A percentile compares a stretch with the other conserved stretches of the same genome.
Conservation (phyloP, 768 basidiomycete genomes). For the Asterophora lycoperdoides region DNA sequence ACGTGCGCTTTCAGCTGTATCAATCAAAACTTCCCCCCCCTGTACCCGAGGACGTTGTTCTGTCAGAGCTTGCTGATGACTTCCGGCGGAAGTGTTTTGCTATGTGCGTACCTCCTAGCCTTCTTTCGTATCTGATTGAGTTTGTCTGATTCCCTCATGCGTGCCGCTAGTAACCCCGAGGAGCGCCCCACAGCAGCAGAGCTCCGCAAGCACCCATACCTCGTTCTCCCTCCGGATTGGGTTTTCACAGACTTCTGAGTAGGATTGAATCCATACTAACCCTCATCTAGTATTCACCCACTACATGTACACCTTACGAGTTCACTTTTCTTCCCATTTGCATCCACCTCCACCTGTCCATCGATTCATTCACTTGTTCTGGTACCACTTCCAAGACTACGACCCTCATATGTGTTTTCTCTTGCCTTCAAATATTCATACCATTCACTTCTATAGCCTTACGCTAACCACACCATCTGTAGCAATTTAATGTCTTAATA, state of each 20-base stretch:
- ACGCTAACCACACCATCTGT: slow-evolving; percentile 33
- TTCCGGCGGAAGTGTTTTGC: slow-evolving; percentile 89
- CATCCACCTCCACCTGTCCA: slow-evolving; percentile 4
- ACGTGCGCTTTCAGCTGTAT: slow-evolving; percentile 55
- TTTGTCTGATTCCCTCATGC: slow-evolving; percentile 5
- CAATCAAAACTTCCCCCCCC: slow-evolving; percentile 84
- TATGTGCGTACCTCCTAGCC: slow-evolving; percentile 49
- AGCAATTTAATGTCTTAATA: slow-evolving; percentile 37
- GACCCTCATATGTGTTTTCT: slow-evolving; percentile 9
- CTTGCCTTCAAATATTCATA: slow-evolving; percentile 19
- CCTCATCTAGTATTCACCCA: slow-evolving; percentile 7
- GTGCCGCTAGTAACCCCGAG: slow-evolving; percentile 62
- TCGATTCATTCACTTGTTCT: slow-evolving; percentile 12
- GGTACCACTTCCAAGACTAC: slow-evolving; percentile 13
- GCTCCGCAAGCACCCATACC: slow-evolving; percentile 75
- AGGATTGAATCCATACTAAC: slow-evolving; percentile 31
- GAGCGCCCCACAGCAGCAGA: slow-evolving; percentile 78
- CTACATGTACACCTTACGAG: slow-evolving; percentile 25
- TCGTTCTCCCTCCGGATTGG: slow-evolving; percentile 70
- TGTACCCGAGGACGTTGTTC: slow-evolving; percentile 74
- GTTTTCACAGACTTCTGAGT: slow-evolving; percentile 62
- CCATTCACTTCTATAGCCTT: slow-evolving; percentile 29
- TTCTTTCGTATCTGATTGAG: slow-evolving; percentile 1
- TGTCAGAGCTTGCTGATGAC: slow-evolving; percentile 75
- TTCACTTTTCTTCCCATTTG: slow-evolving; percentile 19